Base-by-base conservation (phyloP, 2,329 filamentous ascomycete species). In the Coleophoma cylindrospora region DNA sequence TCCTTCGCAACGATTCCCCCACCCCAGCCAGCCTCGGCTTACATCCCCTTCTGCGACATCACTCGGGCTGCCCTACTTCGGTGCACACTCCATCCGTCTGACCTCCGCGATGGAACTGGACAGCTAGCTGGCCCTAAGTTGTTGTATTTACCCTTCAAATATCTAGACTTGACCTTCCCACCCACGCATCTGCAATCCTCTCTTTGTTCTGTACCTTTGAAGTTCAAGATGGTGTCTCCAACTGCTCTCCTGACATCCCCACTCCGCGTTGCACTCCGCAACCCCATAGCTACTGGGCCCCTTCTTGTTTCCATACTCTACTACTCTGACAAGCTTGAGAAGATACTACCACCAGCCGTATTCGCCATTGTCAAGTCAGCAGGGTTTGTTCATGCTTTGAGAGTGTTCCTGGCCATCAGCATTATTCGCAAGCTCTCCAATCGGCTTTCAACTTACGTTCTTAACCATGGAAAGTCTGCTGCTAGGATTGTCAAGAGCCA, bases 401-500 rank as follows among this genome's bases (percentile, higher is more conserved):
- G 53, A 27, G 43, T 45, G 3, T 66, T 82, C n/a, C 66, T 83
- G 34, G 70, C 67, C 10, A 60, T 84, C 19, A 76, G 77, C 10
- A 48, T 84, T n/a, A 57, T 74, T 9, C 67, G 71, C 22, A 68
- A 68, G 44, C 52, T 79, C 15, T 81, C 74, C 61, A 63, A 63
- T 12, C 77, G 71, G 63, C 66, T 83, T 10, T 82, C 79, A 51
- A 66, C 72, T 2, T 68, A 73, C 7, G 68, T 67, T 2, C 53
- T 70, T 45, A 78, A 78, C 63, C 75, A 75, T 61, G 80, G 73
- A 70, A 69, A 63, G 11, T 61, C 59, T n/a, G 76, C 80, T 57
- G 67, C 64, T 22, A 67, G 63, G 27, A 86, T 84, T 64, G 74
- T 80, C 17, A 89, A 86, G 82, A 72, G 73, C 32, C 76, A 75